Conservation (phyloP, 1,284 basidiomycete genomes). For the Termitomyces sp. region DNA sequence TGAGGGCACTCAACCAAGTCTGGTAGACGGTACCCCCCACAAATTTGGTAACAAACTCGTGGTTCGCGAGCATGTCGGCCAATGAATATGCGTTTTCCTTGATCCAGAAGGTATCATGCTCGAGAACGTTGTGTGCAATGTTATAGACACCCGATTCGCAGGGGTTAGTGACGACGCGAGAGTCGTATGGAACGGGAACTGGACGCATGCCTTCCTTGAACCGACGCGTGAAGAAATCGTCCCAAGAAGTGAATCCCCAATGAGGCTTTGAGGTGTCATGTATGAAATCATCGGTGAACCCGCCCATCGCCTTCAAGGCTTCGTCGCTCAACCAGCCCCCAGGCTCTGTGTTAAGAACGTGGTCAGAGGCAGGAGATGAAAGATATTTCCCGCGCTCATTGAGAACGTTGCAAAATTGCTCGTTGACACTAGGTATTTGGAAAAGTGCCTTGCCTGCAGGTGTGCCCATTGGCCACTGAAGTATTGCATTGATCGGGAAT, state of each 20-base stretch:
- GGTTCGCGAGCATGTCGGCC: slow-evolving; percentile 28
- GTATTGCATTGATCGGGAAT: slow-evolving; percentile 39
- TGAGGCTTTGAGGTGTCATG: slow-evolving; percentile 33
- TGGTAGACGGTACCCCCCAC: slow-evolving; percentile 50
- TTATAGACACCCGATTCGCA: slow-evolving; percentile 43
- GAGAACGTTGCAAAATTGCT: slow-evolving; percentile 33
- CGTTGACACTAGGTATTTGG: slow-evolving; percentile 35
- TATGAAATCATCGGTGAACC: slow-evolving; percentile 31
- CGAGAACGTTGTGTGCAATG: slow-evolving; percentile 19
- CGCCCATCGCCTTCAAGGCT: slow-evolving; percentile 25
- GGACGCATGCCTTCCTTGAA: slow-evolving; percentile 37
- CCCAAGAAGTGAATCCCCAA: slow-evolving; percentile 47
- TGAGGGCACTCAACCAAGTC: slow-evolving; percentile 41
- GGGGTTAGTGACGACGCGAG: slow-evolving; percentile 34
- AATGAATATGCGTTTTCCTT: slow-evolving; percentile 33
- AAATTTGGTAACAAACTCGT: slow-evolving; percentile 27
- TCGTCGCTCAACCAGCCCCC: slow-evolving; percentile 41
- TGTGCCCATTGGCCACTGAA: slow-evolving; percentile 47
- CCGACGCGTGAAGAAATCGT: slow-evolving; percentile 48
- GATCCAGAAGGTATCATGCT: slow-evolving; percentile 28
- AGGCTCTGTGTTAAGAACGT: slow-evolving; percentile 31
- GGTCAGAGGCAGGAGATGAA: slow-evolving; percentile 33
- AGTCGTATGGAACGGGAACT: slow-evolving; percentile 29
- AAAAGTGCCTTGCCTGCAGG: slow-evolving; percentile 40
- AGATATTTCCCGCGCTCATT: slow-evolving; percentile 45